Evolutionary conservation across 2,329 filamentous ascomycete species (phyloP), one percentile per base, ranked within the genome.

Genomic region (Claviceps pazoutovae): DNA sequence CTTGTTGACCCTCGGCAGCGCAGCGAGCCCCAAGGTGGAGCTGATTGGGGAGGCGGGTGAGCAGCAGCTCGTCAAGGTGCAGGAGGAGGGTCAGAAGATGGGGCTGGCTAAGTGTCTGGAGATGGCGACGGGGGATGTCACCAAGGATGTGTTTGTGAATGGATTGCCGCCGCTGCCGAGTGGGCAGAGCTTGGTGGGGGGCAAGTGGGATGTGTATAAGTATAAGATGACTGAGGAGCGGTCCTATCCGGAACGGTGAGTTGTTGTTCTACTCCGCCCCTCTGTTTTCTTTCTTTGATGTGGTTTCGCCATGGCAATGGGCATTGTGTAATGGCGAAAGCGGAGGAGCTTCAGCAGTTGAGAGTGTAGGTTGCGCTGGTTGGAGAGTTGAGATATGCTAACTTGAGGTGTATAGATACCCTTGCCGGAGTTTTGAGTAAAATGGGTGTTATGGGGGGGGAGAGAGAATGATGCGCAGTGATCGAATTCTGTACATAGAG

Each of bases 141-240:
- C 62, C 48, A 66, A 69, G 57, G 79, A 90, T 52, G 67, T 96
- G 56, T 82, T 86, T 49, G 76, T 84, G 45, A 75, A 84, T 61
- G 90, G 91, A 1, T 68, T 98, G 68, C 93, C 93, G 53, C 93
- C 93, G n/a, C 71, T 86, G 62, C 93, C 91, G 16, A 82, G 82
- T 61, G 83, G 86, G n/a, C 70, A 82, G 67, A 79, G 73, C 58
- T 60, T 75, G 53, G 67, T 68, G 46, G 71, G 67, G 46, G 75
- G 75, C 44, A 65, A 73, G 55, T 80, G 80, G 72, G 75, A 82
- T 63, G 80, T 83, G 64, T 82, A 89, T 67, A 80, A 83, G 68
- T 82, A 94, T 61, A 69, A 71, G 56, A 63, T 86, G 61, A 69
- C 74, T 37, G 71, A 73, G 61, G 82, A 90, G 63, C 78, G 84